Evolutionary conservation across 768 basidiomycete species (phyloP).

Genomic region (Cyathus striatus): DNA sequence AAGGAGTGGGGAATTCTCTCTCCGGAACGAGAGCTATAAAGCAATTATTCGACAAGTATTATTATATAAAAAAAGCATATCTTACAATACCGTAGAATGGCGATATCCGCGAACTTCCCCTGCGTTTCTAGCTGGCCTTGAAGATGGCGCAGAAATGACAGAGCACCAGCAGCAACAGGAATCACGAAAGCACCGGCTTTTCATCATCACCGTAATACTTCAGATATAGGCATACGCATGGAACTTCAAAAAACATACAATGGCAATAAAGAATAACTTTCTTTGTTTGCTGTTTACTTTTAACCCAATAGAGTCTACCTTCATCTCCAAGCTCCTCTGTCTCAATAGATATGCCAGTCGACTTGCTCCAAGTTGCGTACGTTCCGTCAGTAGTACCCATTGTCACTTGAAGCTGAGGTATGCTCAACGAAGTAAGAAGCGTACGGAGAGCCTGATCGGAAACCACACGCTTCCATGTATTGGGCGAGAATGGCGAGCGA

Average conservation of each 20-base stretch:
- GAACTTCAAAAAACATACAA: constrained; percentile 13
- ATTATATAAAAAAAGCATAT: background rate
- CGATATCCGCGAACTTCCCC: constrained; percentile 18
- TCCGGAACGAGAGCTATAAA: constrained; percentile 23
- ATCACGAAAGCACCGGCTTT: constrained; percentile 26
- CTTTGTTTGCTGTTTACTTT: constrained; percentile 21
- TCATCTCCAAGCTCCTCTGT: constrained; percentile 21
- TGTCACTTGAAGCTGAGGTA: constrained; percentile 14
- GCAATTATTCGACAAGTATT: background rate
- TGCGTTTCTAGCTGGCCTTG: constrained; percentile 16
- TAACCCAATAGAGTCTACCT: constrained; percentile 25
- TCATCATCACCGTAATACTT: background rate
- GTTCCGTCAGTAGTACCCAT: constrained; percentile 14
- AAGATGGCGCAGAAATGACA: constrained; percentile 23
- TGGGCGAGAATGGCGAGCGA: background rate
- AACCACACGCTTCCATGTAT: background rate
- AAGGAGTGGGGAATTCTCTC: constrained; percentile 28
- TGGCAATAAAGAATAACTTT: constrained; percentile 26
- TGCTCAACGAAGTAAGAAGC: constrained; percentile 5
- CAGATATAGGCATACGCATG: background rate
- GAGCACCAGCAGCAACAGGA: constrained; percentile 11
- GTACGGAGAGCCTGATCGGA: constrained; percentile 4
- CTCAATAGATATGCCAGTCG: constrained; percentile 7
- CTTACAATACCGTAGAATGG: constrained; percentile 26
- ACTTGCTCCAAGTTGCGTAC: constrained; percentile 17